Evolutionary conservation across 164 flowering plant species (phyloP), one percentile per base, ranked within the genome.

Genomic region (Nelumbo lutea): DNA sequence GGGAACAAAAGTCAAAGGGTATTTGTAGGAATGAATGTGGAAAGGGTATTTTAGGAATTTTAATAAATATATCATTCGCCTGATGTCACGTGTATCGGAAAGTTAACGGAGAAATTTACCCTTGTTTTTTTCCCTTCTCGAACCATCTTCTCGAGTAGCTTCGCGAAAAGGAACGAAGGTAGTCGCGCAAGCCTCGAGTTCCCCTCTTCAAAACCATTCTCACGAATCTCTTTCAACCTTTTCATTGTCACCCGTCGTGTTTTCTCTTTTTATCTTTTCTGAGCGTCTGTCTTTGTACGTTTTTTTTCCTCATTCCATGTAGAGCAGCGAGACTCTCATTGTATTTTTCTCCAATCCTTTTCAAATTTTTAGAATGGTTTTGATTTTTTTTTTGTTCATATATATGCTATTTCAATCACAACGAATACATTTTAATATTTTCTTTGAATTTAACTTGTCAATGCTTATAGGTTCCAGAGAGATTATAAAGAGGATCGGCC

Each of bases 401-500:
- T 50, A 8, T 50, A 50, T 6, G 53, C 9, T 3, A 13, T 50
- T 50, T 2, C 8, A 50, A 50, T 9, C 11, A 0, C 11, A 2
- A 2, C 8, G 53, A 50, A 3, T 50, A 9, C 4, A 6, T 3
- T 50, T 50, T 6, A 1, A 13, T 9, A 3, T 8, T 50, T 13
- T 8, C 11, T 50, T 6, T 50, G 53, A 13, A 50, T 3, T 6
- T 50, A 9, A 50, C 53, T 27, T 50, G 53, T 13, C 11, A 8
- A 50, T 13, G 3, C 53, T 50, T 13, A 27, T 50, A 2, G 11
- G 11, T 50, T 9, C 53, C 53, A 50, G 53, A 13, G 53, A 50
- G 11, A 13, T 50, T 50, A 47, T 13, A 3, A 14, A 61, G 8
- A 42, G 44, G 62, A 38, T 13, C 67, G 70, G 77, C 65, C 78